Percentiles rank a stretch among this genome's conserved stretches.
These are phyloP conservation scores for Fusarium burgessii DNA, from an alignment of 2,329 filamentous ascomycete species.

Conservation along the genomic window DNA sequence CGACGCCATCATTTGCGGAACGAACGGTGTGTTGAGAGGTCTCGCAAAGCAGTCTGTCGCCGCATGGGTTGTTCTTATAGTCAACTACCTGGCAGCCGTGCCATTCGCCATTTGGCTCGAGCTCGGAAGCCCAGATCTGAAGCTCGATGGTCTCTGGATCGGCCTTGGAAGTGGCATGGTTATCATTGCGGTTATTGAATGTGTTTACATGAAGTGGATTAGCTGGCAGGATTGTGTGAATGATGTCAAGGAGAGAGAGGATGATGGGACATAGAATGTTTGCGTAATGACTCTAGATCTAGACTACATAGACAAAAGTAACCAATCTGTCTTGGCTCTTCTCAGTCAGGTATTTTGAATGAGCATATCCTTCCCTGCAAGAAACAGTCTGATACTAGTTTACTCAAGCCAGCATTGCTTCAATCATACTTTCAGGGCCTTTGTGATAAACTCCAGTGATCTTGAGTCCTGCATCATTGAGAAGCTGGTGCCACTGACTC, in stretches of 20 bases:
- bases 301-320: neutral
- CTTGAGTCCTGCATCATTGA: conserved; percentile 9
- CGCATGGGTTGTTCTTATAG: conserved; percentile 36
- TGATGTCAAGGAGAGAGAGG: conserved; percentile 39
- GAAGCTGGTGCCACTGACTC: too few species aligned
- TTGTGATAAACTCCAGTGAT: conserved; percentile 24
- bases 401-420: conserved; percentile 6
- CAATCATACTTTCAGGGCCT: conserved; percentile 23
- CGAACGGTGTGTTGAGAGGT: conserved; percentile 37
- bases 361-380: neutral
- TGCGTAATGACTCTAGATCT: neutral
- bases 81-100: conserved; percentile 39
- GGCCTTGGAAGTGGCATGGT: conserved; percentile 43
- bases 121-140: conserved; percentile 28
- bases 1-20: conserved; percentile 37
- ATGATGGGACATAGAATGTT: conserved; percentile 24
- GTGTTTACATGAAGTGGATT: conserved; percentile 42
- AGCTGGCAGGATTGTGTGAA: conserved; percentile 44
- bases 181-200: conserved; percentile 41
- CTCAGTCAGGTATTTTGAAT: neutral
- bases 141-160: conserved; percentile 46
- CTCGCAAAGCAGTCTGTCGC: conserved; percentile 38
- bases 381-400: neutral
- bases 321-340: neutral
- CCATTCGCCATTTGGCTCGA: conserved; percentile 39